Base-by-base conservation (phyloP, 2,329 filamentous ascomycete species). In the Nemania sp. region DNA sequence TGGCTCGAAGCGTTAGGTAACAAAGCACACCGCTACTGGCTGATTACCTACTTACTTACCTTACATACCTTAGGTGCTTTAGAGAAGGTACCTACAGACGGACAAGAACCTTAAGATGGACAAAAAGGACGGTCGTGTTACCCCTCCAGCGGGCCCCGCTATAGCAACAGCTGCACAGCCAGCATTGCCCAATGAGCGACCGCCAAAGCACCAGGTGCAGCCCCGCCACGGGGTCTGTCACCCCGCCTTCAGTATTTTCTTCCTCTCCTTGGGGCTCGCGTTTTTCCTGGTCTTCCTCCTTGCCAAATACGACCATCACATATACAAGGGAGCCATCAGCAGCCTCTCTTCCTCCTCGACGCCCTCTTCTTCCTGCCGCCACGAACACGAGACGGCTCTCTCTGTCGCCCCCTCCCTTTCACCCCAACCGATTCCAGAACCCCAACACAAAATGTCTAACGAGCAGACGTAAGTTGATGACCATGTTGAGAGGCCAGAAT, bases 161-260 rank as follows among this genome's bases (percentile, higher is more conserved):
- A 45, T 34, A 57, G 46, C 51, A 39, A 6, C 18, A 32, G 47
- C 57, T 53, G 13, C 35, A 34, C 40, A 47, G 43, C 48, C 34
- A 43, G 54, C 55, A 65, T 59, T 62, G 61, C 11, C 65, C 65
- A 67, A 67, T 67, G 62, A 66, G 20, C 39, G 25, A 21, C 55
- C 34, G 62, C 60, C 54, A 63, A 55, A 62, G 55, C 63, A 60
- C 17, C 63, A 65, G 45, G 40, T 51, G 49, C 50, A 51, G 61
- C 67, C 71, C 71, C 71, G 67, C 70, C 67, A 65, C 58, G 55
- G 45, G 25, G 58, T 56, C 65, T 67, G 65, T 62, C 71, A 72
- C 72, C 72, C 71, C 71, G 66, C 70, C 65, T 64, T 72, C 62
- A 69, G 66, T 66, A 60, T 72, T 72, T 73, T 73, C 67, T 72